Evolutionary conservation across 805 yeast species (phyloP), one percentile per base, ranked within the genome.

Genomic region (Starmerella stellata): DNA sequence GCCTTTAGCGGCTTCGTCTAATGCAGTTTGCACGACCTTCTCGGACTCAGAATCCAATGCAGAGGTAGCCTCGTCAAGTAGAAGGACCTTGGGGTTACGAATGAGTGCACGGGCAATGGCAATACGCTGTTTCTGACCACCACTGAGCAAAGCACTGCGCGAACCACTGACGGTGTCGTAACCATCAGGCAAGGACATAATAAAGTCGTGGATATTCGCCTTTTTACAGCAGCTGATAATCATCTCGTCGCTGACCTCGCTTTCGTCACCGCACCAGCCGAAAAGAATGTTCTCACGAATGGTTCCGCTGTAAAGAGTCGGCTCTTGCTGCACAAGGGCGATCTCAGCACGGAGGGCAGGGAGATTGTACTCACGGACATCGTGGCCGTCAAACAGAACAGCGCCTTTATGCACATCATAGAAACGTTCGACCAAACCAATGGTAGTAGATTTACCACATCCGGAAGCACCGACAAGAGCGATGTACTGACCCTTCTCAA

Each of bases 41-140:
- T 81, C 93, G 0, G 93, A 78, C 52, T 72, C 76, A 52, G 66
- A 64, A 50, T 73, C 78, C 28, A 72, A 57, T 1, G 78, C 78
- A 3, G 76, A 70, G 0, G 78, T 72, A 4, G 78, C 78, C 50
- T 76, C 85, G 49, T 76, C 85, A 39, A 76, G 59, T 4, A 76
- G 65, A 46, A 76, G 58, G 17, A 77, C 63, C 34, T 68, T 62
- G 5, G 85, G 85, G 41, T 70, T 65, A 43, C 78, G 73, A 40
- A 76, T 70, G 43, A 77, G 59, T 1, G 81, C 80, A 44, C 85
- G 61, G 0, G 85, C 85, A 56, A 77, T 74, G 5, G 83, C 83
- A 31, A 77, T 62, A 48, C 82, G 66, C 58, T 77, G 85, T 53
- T 76, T 75, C 55, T 77, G 85, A 11, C 85, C 85, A 29, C 83